Evolutionary conservation across 495 filamentous ascomycete species (phyloP).

Genomic region (Talaromyces trachyspermus): DNA sequence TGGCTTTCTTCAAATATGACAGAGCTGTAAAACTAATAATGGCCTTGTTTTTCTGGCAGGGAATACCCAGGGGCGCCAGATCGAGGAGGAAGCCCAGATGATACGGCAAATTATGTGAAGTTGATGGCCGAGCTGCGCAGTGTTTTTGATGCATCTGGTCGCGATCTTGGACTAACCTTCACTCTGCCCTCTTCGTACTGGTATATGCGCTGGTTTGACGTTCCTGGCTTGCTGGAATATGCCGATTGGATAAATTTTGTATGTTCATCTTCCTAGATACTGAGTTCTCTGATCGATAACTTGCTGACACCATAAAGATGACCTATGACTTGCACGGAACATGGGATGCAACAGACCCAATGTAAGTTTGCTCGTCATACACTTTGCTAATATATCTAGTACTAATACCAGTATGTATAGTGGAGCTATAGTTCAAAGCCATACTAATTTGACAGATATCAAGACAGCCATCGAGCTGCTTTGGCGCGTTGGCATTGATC

Average conservation of each 20-base stretch:
- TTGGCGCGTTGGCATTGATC: no score
- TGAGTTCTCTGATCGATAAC: not conserved
- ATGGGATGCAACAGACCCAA: slow-evolving; percentile 2
- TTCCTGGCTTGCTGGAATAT: slow-evolving; percentile 21
- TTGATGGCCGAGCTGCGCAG: slow-evolving; percentile 27
- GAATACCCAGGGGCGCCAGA: slow-evolving; percentile 37
- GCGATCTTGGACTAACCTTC: slow-evolving; percentile 28
- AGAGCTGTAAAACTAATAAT: not conserved
- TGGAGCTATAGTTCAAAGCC: no score
- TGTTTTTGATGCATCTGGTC: slow-evolving; percentile 9
- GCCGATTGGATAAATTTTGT: slow-evolving; percentile 47
- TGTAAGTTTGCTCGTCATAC: no score
- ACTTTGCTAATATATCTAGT: no score
- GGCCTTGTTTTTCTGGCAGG: slow-evolving; percentile 21
- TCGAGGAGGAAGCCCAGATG: slow-evolving; percentile 27
- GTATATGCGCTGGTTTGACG: slow-evolving; percentile 44
- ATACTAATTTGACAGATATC: no score
- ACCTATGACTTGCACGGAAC: not conserved
- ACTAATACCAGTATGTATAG: no score
- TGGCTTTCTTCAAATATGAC: not conserved
- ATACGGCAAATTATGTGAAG: slow-evolving; percentile 32
- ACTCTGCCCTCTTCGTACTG: slow-evolving; percentile 39
- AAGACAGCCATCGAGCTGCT: no score
- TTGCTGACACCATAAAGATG: not conserved
- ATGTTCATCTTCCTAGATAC: slow-evolving; percentile 45